These are phyloP conservation scores for Metschnikowia gruessii DNA, from an alignment of 805 yeast genomes.

Conservation along the genomic window DNA sequence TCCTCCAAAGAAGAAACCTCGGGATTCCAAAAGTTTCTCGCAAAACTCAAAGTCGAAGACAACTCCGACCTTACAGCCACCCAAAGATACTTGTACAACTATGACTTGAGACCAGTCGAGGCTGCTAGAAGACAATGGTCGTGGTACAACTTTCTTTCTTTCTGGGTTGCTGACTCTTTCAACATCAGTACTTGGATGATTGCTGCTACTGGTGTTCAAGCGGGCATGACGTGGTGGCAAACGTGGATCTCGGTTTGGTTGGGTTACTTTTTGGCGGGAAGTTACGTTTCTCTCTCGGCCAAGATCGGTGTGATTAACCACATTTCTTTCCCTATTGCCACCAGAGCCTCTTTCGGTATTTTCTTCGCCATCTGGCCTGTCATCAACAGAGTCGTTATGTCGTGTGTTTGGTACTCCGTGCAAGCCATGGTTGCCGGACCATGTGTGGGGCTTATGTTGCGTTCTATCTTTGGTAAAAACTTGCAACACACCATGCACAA, in stretches of 20 bases:
- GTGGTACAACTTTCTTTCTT: slow-evolving; percentile 75
- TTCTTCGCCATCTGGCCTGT: slow-evolving; percentile 89
- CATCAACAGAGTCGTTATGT: slow-evolving; percentile 83
- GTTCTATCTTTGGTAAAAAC: slow-evolving; percentile 66
- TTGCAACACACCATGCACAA: slow-evolving; percentile 62
- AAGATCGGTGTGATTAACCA: slow-evolving; percentile 81
- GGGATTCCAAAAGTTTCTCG: slow-evolving; percentile 13
- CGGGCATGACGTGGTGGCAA: slow-evolving; percentile 82
- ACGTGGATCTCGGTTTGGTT: slow-evolving; percentile 87
- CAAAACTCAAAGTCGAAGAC: slow-evolving; percentile 31
- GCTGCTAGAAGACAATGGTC: slow-evolving; percentile 74
- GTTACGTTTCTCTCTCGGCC: slow-evolving; percentile 67
- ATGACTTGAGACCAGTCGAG: slow-evolving; percentile 79
- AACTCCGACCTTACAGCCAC: slow-evolving; percentile 46
- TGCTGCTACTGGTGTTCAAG: slow-evolving; percentile 76
- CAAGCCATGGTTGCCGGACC: slow-evolving; percentile 85
- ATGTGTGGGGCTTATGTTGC: slow-evolving; percentile 67
- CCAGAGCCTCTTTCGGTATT: slow-evolving; percentile 81
- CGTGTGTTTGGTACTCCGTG: slow-evolving; percentile 84
- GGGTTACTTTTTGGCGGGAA: slow-evolving; percentile 70
- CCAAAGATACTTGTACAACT: slow-evolving; percentile 67
- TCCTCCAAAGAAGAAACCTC: slow-evolving; percentile 67
- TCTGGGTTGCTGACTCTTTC: slow-evolving; percentile 89
- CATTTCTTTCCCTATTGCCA: slow-evolving; percentile 78
- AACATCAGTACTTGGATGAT: slow-evolving; percentile 90